Base-by-base conservation (phyloP, 768 basidiomycete species). In the Boletus sp. region DNA sequence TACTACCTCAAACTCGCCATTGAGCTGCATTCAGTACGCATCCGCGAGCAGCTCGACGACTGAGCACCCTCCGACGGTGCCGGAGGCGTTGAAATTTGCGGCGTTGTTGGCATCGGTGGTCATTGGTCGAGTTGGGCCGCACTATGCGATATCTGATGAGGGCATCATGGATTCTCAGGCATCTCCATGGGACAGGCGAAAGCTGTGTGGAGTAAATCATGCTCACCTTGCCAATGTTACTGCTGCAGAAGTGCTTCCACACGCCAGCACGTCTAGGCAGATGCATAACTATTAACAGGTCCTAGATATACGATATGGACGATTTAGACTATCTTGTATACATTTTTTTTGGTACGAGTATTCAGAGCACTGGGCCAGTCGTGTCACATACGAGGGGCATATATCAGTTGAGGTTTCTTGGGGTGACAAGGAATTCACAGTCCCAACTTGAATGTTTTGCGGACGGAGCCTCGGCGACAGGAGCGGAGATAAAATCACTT, bases 11-110 rank as follows among this genome's bases (percentile, higher is more conserved):
- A 56, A 47, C 32, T 60, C 59, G 60, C 61, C 60, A 0, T 32
- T 64, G 55, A 20, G 48, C 56, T 64, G 55, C 48, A 63, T 64
- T 47, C 59, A 47, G 42, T 49, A 58, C 32, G 55, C 61, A 14
- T 29, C 44, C n/a, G 7, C 40, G 15, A 30, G 42, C 17, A 12
- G 8, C 14, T 36, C 33, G 36, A 42, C 18, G 46, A 61, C 66
- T 49, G 81, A 2, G 70, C 62, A 70, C n/a, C 24, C 47, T 17
- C 72, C 79, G 8, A 84, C 80, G 1, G 63, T 64, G 17, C 68
- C 65, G 4, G 83, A 83, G 77, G 84, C 81, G 7, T 78, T 82
- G 1, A 74, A 79, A 49, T 80, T 81, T 1, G 80, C 77, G 3
- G 84, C 74, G 0, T 57, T 83, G 2, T 72, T 86, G 30, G 74